Percentiles rank a stretch among this genome's conserved stretches.
These are phyloP conservation scores for Colletotrichum echinochloae DNA, from an alignment of 2,329 filamentous ascomycete genomes.

Conservation along the genomic window DNA sequence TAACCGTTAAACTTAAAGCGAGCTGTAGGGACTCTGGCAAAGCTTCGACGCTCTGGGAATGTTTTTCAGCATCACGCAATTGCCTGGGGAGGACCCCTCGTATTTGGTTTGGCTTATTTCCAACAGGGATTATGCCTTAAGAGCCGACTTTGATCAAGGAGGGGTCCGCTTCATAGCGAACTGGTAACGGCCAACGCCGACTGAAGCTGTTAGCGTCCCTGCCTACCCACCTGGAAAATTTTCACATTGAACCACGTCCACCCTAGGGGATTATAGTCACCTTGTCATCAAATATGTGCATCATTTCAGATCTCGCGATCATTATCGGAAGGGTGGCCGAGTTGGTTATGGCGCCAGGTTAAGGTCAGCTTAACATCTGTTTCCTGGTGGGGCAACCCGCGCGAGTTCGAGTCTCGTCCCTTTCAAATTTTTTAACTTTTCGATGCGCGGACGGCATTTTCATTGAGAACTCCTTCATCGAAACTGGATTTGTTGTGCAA, in stretches of 20 bases:
- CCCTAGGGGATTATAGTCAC: background rate
- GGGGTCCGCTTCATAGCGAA: background rate
- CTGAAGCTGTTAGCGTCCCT: background rate
- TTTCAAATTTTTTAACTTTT: slow-evolving; percentile 30
- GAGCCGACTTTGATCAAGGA: no score
- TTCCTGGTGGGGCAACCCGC: slow-evolving; percentile 41
- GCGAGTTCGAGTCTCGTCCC: slow-evolving; percentile 41
- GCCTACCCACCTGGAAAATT: slow-evolving; percentile 4
- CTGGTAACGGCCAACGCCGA: background rate
- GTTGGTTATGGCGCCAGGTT: slow-evolving; percentile 42
- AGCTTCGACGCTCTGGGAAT: background rate
- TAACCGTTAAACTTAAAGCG: background rate
- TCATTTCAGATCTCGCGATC: slow-evolving; percentile 1
- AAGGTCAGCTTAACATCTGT: slow-evolving; percentile 40
- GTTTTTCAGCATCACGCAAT: background rate
- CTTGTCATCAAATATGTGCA: background rate
- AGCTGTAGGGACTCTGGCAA: background rate
- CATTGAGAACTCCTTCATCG: background rate
- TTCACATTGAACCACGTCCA: background rate
- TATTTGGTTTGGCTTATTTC: background rate
- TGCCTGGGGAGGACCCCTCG: background rate
- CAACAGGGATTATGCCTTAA: background rate
- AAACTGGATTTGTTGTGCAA: background rate
- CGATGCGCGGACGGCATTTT: background rate
- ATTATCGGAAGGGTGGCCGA: slow-evolving; percentile 37